phyloP scores from a whole-genome alignment of 2,329 filamentous ascomycete genomes.

The Fusarium odoratissimum region DNA sequence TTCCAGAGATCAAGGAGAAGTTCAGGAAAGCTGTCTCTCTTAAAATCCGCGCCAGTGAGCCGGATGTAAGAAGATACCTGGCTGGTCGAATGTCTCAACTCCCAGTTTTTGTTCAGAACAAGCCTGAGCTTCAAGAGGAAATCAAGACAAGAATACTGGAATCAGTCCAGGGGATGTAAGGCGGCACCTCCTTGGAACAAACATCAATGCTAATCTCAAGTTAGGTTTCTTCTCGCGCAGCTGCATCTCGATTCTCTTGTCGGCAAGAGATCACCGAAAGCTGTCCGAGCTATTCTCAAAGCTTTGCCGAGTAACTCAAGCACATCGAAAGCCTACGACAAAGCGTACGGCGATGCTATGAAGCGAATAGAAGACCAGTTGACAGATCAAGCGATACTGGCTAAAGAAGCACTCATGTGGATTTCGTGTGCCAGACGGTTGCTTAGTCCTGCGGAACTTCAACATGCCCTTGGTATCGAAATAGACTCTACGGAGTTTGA shows the following conservation, averaged over 20 bases:
- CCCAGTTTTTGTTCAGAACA: neutral
- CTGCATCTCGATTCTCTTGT: conserved; percentile 36
- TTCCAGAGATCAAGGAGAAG: neutral
- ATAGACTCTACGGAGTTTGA: conserved; percentile 45
- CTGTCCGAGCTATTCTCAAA: neutral
- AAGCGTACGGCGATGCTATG: conserved; percentile 57
- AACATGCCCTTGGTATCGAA: conserved; percentile 56
- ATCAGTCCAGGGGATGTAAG: conserved; percentile 12
- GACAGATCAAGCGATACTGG: conserved; percentile 48
- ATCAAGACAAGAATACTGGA: neutral
- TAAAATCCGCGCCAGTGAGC: neutral
- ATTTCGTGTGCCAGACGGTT: conserved; percentile 52
- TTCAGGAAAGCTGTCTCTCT: neutral
- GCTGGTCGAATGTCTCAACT: neutral
- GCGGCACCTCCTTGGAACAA: neutral
- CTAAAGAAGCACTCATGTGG: conserved; percentile 55
- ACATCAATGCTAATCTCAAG: neutral
- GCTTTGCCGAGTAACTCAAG: conserved; percentile 32
- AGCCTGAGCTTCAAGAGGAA: conserved; percentile 4
- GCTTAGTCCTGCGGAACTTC: conserved; percentile 52
- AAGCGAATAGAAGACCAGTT: conserved; percentile 55
- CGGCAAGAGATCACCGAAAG: conserved; percentile 31
- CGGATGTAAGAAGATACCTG: neutral
- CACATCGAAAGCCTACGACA: conserved; percentile 44
- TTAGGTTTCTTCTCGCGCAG: conserved; percentile 35